Conservation (phyloP, 73 alveolate species). For the Stentor coeruleus region DNA sequence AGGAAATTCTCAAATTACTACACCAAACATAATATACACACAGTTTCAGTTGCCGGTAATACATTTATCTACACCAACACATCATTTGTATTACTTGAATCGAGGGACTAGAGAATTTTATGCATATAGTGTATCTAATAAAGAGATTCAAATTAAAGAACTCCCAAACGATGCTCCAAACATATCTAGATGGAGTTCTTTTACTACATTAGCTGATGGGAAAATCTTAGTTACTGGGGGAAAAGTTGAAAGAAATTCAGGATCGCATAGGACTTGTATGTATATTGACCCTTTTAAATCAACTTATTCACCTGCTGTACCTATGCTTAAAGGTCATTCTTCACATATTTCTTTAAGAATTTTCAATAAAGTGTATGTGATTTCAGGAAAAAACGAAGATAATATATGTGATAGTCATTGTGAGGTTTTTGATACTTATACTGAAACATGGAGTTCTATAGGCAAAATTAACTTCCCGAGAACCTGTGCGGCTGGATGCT, state of each 20-base stretch:
- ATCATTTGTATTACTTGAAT: neutral
- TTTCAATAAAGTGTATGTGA: neutral
- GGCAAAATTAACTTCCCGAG: neutral
- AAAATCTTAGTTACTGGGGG: slow-evolving; percentile 15
- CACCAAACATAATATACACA: neutral
- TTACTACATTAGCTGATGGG: neutral
- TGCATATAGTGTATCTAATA: neutral
- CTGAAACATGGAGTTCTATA: neutral
- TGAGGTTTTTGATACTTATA: neutral
- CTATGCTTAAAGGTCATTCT: slow-evolving; percentile 22
- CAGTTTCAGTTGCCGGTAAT: neutral
- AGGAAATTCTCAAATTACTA: too few relatives aligned
- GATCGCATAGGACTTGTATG: neutral
- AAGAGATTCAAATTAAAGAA: neutral
- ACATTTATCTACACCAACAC: neutral
- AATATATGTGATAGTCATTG: neutral
- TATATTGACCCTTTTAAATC: neutral
- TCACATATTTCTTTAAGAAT: slow-evolving; percentile 9
- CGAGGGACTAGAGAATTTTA: slow-evolving; percentile 8
- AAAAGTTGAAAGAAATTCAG: neutral
- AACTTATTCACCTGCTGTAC: neutral
- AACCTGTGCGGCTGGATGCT: slow-evolving; percentile 23
- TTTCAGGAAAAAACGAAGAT: slow-evolving; percentile 21
- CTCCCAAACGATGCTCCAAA: neutral
- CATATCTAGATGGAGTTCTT: neutral